Evolutionary conservation across 1,284 basidiomycete species (phyloP).

Genomic region (Tilletiopsis washingtonensis): DNA sequence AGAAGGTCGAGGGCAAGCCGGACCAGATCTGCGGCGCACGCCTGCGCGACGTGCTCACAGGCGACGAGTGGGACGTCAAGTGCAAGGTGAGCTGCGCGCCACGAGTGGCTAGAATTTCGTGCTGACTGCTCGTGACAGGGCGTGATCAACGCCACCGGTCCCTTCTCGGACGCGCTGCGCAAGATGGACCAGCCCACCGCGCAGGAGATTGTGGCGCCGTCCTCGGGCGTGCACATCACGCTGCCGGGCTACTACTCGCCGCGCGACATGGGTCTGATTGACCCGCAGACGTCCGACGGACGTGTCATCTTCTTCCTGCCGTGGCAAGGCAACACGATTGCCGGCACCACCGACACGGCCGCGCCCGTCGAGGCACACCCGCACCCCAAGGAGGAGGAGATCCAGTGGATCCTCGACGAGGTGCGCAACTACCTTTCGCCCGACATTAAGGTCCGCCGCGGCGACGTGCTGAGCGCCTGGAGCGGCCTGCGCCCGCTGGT

Average conservation of each 20-base stretch:
- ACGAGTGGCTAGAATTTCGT: background rate
- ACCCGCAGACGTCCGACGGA: conserved; percentile 90
- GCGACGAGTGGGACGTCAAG: conserved; percentile 71
- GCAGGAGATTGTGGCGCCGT: conserved; percentile 81
- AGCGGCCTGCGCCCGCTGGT: conserved; percentile 83
- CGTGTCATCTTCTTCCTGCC: conserved; percentile 98
- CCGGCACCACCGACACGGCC: conserved; percentile 88
- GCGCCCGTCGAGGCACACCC: conserved; percentile 71
- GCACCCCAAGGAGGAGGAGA: conserved; percentile 81
- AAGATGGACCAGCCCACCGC: conserved; percentile 74
- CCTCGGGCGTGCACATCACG: conserved; percentile 90
- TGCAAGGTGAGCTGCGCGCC: conserved; percentile 54
- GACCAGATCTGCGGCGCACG: conserved; percentile 66
- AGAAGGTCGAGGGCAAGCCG: conserved; percentile 50
- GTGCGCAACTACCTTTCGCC: conserved; percentile 77
- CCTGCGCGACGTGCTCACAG: conserved; percentile 74
- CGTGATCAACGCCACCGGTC: conserved; percentile 92
- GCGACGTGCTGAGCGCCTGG: conserved; percentile 97
- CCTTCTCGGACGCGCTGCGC: conserved; percentile 80
- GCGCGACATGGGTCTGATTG: conserved; percentile 86
- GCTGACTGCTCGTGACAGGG: conserved; percentile 50
- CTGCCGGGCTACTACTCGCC: conserved; percentile 95
- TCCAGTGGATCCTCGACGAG: conserved; percentile 92
- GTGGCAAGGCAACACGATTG: conserved; percentile 96
- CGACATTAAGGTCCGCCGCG: conserved; percentile 86